These are phyloP conservation scores for Linnemannia hyalina DNA, from an alignment of 192 early-diverging fungal species.

Conservation along the genomic window DNA sequence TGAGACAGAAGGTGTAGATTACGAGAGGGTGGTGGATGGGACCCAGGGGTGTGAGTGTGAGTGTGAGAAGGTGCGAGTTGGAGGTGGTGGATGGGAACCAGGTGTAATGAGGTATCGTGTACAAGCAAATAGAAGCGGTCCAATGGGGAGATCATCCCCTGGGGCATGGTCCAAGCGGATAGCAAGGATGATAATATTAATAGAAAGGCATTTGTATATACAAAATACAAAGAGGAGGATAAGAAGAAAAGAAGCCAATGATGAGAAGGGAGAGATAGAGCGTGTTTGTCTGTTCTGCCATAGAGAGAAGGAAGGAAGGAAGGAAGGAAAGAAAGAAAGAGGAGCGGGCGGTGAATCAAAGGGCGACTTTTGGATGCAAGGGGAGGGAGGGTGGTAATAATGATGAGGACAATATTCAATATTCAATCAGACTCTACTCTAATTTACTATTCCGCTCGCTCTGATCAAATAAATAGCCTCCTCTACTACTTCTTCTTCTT, in stretches of 20 bases:
- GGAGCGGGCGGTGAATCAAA: slow-evolving; percentile 1
- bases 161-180: slow-evolving; percentile 1
- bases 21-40: no score
- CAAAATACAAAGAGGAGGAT: background rate
- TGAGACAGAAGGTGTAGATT: no score
- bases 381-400: background rate
- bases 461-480: background rate
- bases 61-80: no score
- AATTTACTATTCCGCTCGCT: background rate
- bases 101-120: background rate
- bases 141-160: background rate
- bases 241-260: background rate
- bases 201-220: background rate
- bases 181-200: background rate
- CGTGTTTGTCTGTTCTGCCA: background rate
- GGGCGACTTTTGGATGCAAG: background rate
- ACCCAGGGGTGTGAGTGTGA: no score
- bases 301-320: background rate
- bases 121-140: background rate
- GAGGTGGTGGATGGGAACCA: no score
- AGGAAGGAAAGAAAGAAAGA: background rate
- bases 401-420: background rate
- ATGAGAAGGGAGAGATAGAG: background rate
- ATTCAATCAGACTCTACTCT: background rate
- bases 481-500: background rate